Evolutionary conservation across 768 basidiomycete genomes (phyloP).

Genomic region (Mycena alexandri): DNA sequence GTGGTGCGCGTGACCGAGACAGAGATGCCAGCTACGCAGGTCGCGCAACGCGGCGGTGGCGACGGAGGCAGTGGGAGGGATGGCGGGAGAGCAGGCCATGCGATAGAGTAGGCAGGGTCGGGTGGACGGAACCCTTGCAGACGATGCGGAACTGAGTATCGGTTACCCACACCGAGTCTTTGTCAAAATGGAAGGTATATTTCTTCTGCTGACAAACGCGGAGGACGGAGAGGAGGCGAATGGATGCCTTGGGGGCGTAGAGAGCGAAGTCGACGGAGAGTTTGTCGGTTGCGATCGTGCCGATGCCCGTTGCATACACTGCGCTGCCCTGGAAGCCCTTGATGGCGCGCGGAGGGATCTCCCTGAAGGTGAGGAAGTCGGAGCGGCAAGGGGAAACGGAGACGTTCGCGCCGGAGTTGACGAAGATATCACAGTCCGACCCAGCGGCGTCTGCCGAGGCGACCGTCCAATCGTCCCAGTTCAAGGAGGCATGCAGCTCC

Average conservation of each 20-base stretch:
- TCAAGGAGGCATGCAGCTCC: not conserved
- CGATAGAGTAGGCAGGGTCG: constrained; percentile 15
- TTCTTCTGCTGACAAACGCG: not conserved
- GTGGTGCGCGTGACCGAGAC: constrained; percentile 7
- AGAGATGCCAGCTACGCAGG: constrained; percentile 4
- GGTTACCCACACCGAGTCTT: not conserved
- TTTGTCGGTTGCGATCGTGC: constrained; percentile 16
- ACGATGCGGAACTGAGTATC: not conserved
- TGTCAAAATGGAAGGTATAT: constrained; percentile 2
- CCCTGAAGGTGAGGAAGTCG: constrained; percentile 6
- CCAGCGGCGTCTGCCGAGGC: not conserved
- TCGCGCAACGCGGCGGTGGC: constrained; percentile 4
- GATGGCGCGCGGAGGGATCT: constrained; percentile 9
- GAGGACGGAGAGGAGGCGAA: constrained; percentile 20
- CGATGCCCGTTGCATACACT: constrained; percentile 21
- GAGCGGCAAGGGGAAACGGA: constrained; percentile 12
- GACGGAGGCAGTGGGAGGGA: not conserved
- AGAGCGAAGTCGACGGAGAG: constrained; percentile 1
- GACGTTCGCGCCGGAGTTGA: constrained; percentile 21
- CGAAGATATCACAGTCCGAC: not conserved
- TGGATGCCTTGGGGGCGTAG: constrained; percentile 10
- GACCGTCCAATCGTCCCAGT: not conserved
- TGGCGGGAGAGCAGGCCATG: not conserved
- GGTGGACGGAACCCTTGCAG: constrained; percentile 8
- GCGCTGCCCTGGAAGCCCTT: constrained; percentile 24